These are phyloP conservation scores for Calonectria henricotiae DNA, from an alignment of 2,329 filamentous ascomycete genomes.

Conservation along the genomic window DNA sequence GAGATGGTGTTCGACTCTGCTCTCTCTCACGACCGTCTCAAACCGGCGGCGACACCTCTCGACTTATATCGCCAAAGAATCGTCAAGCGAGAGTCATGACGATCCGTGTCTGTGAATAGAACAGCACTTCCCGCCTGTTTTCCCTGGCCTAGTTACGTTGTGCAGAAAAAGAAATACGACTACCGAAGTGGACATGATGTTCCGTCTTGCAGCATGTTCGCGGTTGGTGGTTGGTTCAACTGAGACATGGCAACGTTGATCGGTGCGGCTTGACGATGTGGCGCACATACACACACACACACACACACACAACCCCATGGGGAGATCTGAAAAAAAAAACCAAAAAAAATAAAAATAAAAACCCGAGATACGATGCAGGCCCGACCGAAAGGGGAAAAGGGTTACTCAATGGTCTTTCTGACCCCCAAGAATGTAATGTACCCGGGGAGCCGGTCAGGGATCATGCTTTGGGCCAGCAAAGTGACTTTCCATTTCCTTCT, in stretches of 20 bases:
- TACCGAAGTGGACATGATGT: neutral
- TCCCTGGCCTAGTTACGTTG: neutral
- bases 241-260: conserved; percentile 16
- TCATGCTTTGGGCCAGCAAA: too few relatives aligned
- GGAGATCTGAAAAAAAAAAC: conserved; percentile 10
- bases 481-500: neutral
- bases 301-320: too few relatives aligned
- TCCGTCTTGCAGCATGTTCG: neutral
- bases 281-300: neutral
- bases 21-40: neutral
- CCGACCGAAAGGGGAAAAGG: neutral
- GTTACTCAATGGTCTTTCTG: too few relatives aligned
- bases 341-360: too few relatives aligned
- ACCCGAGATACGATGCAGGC: conserved; percentile 42
- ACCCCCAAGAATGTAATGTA: neutral
- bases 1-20: neutral
- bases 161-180: conserved; percentile 21
- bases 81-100: too few relatives aligned
- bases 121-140: neutral
- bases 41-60: neutral
- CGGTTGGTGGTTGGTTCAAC: conserved; percentile 9
- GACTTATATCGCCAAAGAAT: conserved; percentile 8
- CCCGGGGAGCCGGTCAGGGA: neutral
- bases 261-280: conserved; percentile 11
- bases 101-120: neutral